Base-by-base conservation (phyloP, 768 basidiomycete genomes). In the Mrakia hoshinonis region DNA sequence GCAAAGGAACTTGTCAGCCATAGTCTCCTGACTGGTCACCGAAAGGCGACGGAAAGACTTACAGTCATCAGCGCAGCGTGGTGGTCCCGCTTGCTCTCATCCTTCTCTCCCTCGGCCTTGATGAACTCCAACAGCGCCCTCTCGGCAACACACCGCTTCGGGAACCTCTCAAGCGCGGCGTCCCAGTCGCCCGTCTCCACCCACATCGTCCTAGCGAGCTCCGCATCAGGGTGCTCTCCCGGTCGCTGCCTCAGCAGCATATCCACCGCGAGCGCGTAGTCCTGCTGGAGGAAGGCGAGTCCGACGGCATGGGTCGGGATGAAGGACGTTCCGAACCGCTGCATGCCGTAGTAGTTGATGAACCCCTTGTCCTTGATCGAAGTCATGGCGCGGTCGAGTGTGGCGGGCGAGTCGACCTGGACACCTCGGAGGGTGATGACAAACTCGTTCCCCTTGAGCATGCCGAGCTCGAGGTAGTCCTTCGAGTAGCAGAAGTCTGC, bases 341-440 rank as follows among this genome's bases (percentile, higher is more conserved):
- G 96, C 95, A 99, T 98, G 55, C 95, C 94, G 77, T 96, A 99
- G 78, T 97, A 99, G 78, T 99, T 99, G 79, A 99, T 91, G 80
- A 98, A 99, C 0, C 96, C 96, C 70, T 85, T 86, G 67, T 84
- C 80, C 79, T 92, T 90, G 65, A 98, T 83, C 20, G 85, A 88
- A 43, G 84, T 82, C 83, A 98, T 83, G 0, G 89, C 87, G 69
- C 84, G 83, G 73, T 94, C 86, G 64, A 98, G 82, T 3, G 84
- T 85, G 38, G 89, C 85, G 75, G 82, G 81, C 10, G 88, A 87
- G 67, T 90, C 86, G 10, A 87, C 87, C 76, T 90, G 87, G 22
- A 96, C 88, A 76, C 90, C 96, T 75, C 95, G 84, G 24, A 99
- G 82, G 0, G 95, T 98, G 74, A 99, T 95, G 55, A 93, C 83